Base-by-base conservation (phyloP, 2,329 filamentous ascomycete genomes). In the Penicillium sp. region DNA sequence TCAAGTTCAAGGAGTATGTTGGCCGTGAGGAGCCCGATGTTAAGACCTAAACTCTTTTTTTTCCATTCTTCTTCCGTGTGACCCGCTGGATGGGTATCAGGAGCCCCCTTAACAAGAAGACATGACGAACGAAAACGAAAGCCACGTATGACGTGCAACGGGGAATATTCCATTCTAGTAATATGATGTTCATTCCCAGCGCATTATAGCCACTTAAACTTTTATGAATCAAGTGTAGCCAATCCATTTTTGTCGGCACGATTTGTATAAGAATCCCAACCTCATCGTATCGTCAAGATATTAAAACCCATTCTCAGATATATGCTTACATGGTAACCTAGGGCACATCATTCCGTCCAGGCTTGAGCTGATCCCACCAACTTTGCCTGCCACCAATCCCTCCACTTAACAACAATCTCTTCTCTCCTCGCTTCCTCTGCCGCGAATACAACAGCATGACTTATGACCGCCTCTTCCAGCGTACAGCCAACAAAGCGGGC, bases 21-120 rank as follows among this genome's bases (percentile, higher is more conserved):
- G 92, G 92, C 71, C 88, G 92, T 58, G 91, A 91, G 67, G 89
- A 96, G 81, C 94, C 94, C 31, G 91, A 96, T 78, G 94, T 99
- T 69, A 96, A 92, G 87, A 99, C 93, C 56, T 97, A 87, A 78
- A 58, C 21, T 26, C 14, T 16, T 16, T 28, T 9, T 21, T 39
- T 34, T 29, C 54, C 13, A 43, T 45, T 51, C 47, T 53, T 33
- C 51, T 47, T 33, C 46, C 37, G 55, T 58, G 55, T 60, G 51
- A 58, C 58, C 63, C 56, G 60, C 63, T 64, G 63, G 62, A 62
- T 63, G 63, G 61, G 55, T 24, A 57, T 58, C 60, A 59, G 55
- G 52, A 55, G 50, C 59, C 51, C 58, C 52, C 34, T 26, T 60
- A 51, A 57, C 52, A 39, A 57, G 44, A 46, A 44, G 37, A 54